A percentile compares a stretch with the other conserved stretches of the same genome.
Evolutionary conservation across 768 basidiomycete genomes (phyloP).

Genomic region (Psilocybe subaeruginosa): DNA sequence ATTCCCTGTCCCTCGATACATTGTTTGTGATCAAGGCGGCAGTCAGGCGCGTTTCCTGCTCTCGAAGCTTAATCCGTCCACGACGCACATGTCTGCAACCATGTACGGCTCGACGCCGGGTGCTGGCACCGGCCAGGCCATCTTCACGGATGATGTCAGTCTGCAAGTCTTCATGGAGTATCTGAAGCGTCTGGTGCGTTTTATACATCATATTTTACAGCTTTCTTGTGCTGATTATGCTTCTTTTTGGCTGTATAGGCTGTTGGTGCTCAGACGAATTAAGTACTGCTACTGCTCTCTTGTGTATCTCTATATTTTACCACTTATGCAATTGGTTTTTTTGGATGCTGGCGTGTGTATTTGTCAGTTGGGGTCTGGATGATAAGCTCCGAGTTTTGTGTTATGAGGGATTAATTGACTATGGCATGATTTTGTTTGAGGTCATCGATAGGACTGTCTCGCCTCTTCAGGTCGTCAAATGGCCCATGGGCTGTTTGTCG

Average conservation of each 20-base stretch:
- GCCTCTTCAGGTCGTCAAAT: too few relatives aligned
- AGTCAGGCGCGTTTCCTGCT: constrained; percentile 96
- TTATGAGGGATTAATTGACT: too few relatives aligned
- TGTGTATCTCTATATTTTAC: neutral
- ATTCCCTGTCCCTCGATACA: constrained; percentile 97
- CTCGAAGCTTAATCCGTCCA: constrained; percentile 95
- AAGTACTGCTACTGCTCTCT: too few relatives aligned
- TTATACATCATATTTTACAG: neutral
- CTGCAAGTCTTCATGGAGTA: constrained; percentile 98
- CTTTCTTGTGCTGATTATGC: neutral
- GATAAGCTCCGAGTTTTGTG: too few relatives aligned
- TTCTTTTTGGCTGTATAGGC: constrained; percentile 1
- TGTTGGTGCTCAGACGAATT: constrained; percentile 12
- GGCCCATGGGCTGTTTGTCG: too few relatives aligned
- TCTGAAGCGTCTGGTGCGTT: constrained; percentile 73
- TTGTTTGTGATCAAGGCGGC: constrained; percentile 97
- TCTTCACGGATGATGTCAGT: constrained; percentile 98
- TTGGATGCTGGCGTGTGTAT: too few relatives aligned
- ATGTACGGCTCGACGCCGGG: constrained; percentile 83
- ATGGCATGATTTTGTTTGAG: too few relatives aligned
- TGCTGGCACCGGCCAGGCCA: constrained; percentile 79
- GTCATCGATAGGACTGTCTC: too few relatives aligned
- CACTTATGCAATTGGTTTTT: neutral
- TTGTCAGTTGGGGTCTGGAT: too few relatives aligned
- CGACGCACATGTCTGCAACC: constrained; percentile 93